phyloP scores from a whole-genome alignment of 2,329 filamentous ascomycete species.

The Gaeumannomyces sp. region DNA sequence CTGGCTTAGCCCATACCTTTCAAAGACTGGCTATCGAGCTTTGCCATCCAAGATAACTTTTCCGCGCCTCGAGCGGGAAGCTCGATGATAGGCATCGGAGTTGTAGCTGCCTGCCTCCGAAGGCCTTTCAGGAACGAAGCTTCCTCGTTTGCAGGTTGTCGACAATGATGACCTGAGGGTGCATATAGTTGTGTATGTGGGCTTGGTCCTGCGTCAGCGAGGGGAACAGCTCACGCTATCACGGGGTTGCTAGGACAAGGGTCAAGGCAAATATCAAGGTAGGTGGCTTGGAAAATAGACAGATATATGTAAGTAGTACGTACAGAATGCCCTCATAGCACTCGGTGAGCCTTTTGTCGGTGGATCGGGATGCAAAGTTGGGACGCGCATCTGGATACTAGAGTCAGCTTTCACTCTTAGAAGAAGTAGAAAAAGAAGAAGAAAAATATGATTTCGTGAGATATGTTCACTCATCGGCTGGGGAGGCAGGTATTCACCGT shows the following conservation, averaged over 20 bases:
- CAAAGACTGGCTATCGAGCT: conserved; percentile 67
- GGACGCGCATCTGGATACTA: conserved; percentile 61
- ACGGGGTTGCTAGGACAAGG: neutral
- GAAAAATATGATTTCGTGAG: conserved; percentile 13
- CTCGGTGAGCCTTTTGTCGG: conserved; percentile 63
- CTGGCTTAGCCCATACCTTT: conserved; percentile 38
- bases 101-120: conserved; percentile 43
- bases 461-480: neutral
- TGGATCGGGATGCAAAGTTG: conserved; percentile 64
- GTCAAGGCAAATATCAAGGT: neutral
- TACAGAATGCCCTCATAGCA: conserved; percentile 58
- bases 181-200: conserved; percentile 67
- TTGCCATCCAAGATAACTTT: conserved; percentile 69
- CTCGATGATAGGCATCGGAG: conserved; percentile 63
- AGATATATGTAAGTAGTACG: conserved; percentile 18
- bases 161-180: conserved; percentile 69
- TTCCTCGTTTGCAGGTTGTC: conserved; percentile 64
- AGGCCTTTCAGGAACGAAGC: conserved; percentile 58
- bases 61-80: conserved; percentile 59
- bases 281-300: neutral
- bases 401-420: conserved; percentile 7
- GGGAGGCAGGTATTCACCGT: conserved; percentile 34
- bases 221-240: conserved; percentile 10
- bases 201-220: conserved; percentile 39
- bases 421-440: too few relatives aligned